A percentile compares a stretch with the other conserved stretches of the same genome.
These are phyloP conservation scores for Colletotrichum sp. DNA, from an alignment of 2,329 filamentous ascomycete genomes.

Conservation along the genomic window DNA sequence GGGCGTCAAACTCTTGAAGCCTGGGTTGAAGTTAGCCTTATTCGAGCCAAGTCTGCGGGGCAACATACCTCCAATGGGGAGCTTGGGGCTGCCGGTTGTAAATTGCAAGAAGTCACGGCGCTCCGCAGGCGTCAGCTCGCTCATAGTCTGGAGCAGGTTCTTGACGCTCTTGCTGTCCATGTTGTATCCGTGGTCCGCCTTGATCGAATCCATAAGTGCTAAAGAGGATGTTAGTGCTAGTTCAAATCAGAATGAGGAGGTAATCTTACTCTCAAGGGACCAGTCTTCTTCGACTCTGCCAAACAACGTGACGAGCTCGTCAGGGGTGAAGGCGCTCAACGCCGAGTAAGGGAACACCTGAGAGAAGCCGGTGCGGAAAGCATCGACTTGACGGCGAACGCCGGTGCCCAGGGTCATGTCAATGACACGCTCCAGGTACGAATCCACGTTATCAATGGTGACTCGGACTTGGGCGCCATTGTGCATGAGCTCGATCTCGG, in stretches of 20 bases:
- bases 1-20: slow-evolving; percentile 94
- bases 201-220: slow-evolving; percentile 98
- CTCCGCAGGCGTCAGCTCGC: slow-evolving; percentile 74
- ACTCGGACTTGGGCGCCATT: slow-evolving; percentile 78
- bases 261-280: slow-evolving; percentile 87
- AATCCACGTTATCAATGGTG: slow-evolving; percentile 88
- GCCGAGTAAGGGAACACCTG: slow-evolving; percentile 96
- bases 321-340: slow-evolving; percentile 90
- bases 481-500: slow-evolving; percentile 80
- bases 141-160: slow-evolving; percentile 94
- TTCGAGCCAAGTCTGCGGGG: background rate
- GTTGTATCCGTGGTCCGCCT: slow-evolving; percentile 97
- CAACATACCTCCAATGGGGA: slow-evolving; percentile 90
- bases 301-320: slow-evolving; percentile 94
- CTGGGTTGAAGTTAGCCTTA: slow-evolving; percentile 48
- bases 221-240: slow-evolving; percentile 25
- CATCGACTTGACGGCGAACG: slow-evolving; percentile 86
- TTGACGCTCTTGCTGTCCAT: slow-evolving; percentile 97
- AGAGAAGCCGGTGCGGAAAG: slow-evolving; percentile 90
- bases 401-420: slow-evolving; percentile 91
- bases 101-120: slow-evolving; percentile 96
- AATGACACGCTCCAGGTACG: slow-evolving; percentile 87
- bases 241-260: background rate
- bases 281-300: slow-evolving; percentile 94
- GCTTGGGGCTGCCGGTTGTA: slow-evolving; percentile 95